Conservation (phyloP, 2,329 filamentous ascomycete species). For the Leptographium radiaticola region DNA sequence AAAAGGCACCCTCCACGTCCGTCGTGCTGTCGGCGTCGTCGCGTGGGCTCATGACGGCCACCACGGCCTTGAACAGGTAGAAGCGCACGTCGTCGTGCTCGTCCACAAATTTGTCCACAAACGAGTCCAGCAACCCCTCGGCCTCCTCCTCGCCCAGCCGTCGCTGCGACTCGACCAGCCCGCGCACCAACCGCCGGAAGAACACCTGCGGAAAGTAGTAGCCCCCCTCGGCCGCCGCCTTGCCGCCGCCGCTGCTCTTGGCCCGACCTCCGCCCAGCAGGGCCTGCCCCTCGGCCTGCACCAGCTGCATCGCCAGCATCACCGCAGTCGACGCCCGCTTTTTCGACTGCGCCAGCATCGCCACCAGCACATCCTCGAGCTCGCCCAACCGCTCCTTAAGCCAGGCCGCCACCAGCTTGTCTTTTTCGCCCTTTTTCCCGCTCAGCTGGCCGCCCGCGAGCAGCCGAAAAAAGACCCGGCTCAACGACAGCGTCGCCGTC, state of each 20-base stretch:
- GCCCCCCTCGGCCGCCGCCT: neutral
- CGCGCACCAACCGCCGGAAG: constrained; percentile 50
- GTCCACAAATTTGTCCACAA: constrained; percentile 64
- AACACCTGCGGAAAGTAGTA: constrained; percentile 57
- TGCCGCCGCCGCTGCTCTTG: neutral
- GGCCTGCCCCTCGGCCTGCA: constrained; percentile 65
- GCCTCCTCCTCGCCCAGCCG: constrained; percentile 1
- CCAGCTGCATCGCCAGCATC: constrained; percentile 67
- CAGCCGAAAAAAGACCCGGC: constrained; percentile 72
- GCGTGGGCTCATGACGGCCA: constrained; percentile 14
- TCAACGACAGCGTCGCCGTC: constrained; percentile 66
- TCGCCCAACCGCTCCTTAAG: constrained; percentile 61
- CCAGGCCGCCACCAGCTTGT: constrained; percentile 64
- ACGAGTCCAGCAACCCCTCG: constrained; percentile 49
- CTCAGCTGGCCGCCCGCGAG: constrained; percentile 60
- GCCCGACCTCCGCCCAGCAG: constrained; percentile 12
- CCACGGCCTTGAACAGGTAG: constrained; percentile 61
- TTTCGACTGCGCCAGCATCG: constrained; percentile 46
- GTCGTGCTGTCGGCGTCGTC: constrained; percentile 14
- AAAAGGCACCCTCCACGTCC: constrained; percentile 37
- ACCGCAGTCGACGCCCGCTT: constrained; percentile 57
- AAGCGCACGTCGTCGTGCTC: constrained; percentile 76
- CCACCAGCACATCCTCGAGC: constrained; percentile 51
- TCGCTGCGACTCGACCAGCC: constrained; percentile 37
- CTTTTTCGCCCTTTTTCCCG: constrained; percentile 57